Evolutionary conservation across 495 filamentous ascomycete genomes (phyloP).

Genomic region (Collariella sp.): DNA sequence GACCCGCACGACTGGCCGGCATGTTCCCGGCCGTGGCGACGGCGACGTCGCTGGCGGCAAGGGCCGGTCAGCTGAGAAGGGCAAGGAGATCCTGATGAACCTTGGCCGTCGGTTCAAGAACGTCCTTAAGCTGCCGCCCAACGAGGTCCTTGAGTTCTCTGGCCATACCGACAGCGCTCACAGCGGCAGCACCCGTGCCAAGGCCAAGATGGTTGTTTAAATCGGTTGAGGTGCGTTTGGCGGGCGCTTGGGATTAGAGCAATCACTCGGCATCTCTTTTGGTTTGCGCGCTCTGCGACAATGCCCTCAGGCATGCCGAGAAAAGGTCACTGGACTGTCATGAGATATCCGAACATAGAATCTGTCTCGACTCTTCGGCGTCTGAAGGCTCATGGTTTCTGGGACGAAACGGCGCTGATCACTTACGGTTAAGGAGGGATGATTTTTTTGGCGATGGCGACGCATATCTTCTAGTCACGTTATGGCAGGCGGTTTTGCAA

Average conservation of each 20-base stretch:
- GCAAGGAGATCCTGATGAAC: constrained; percentile 67
- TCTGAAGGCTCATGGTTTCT: neutral
- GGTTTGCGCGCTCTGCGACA: neutral
- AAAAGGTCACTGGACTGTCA: neutral
- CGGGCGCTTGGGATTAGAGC: no score
- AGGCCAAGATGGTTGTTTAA: constrained; percentile 85
- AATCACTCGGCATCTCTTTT: no score
- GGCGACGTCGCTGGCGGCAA: constrained; percentile 59
- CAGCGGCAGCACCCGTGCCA: constrained; percentile 85
- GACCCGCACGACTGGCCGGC: constrained; percentile 85
- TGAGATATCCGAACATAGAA: neutral
- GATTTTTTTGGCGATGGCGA: neutral
- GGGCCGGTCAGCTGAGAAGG: constrained; percentile 65
- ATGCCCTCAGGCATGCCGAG: neutral
- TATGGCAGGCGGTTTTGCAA: neutral
- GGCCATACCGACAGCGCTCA: constrained; percentile 93
- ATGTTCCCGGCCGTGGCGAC: constrained; percentile 63
- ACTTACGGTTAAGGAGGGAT: neutral
- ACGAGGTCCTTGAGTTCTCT: constrained; percentile 82
- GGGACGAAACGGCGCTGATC: neutral
- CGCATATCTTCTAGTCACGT: neutral
- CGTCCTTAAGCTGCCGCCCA: constrained; percentile 63
- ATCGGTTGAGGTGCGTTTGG: no score
- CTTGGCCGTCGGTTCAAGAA: constrained; percentile 90
- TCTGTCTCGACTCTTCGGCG: neutral